Base-by-base conservation (phyloP, 352 stramenopile species). In the Phytophthora melonis region DNA sequence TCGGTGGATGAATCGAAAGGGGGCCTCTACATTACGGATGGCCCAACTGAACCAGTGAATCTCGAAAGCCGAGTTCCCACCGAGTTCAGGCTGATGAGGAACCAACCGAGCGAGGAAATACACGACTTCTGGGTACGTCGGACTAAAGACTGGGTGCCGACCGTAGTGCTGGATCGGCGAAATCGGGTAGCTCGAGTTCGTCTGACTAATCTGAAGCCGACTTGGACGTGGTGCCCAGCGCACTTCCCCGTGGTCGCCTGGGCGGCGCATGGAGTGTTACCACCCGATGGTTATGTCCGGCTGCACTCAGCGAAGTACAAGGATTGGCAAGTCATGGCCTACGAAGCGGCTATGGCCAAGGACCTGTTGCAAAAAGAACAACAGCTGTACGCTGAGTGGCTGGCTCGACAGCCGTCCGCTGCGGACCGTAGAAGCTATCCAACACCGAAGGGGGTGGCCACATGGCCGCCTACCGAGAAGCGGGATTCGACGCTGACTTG, bases 171-270 rank as follows among this genome's bases (percentile, higher is more conserved):
- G 86, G 77, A 67, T 90, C 80, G 16, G 90, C 84, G 50, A 77
- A 86, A 16, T 83, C 94, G 59, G 86, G 93, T 50, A 76, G 83
- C 0, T 78, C 83, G 5, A 84, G 84, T 19, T 60, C 93, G 11
- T 74, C 82, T 21, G 79, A 91, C 45, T 78, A 83, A n/a, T 18
- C 19, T 32, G 75, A 91, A 67, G 70, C 85, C 39, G 88, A 89
- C 21, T 93, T 95, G 9, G 99, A 97, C 19, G 99, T 97, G 6
- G 97, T 99, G 19, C 95, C 96, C 41, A 93, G 83, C 53, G 99
- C 97, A 43, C 98, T 99, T 96, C 84, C 61, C 41, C 70, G 70
- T 8, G 21, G 21, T 57, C 4, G 10, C 6, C 5, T 57, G 50
- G 50, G 16, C 19, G 30, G 3, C 21, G 13, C 50, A 57, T 18